A percentile compares a stretch with the other conserved stretches of the same genome.
Evolutionary conservation across 345 rosid genomes (phyloP).

Genomic region (Citrus inodora): DNA sequence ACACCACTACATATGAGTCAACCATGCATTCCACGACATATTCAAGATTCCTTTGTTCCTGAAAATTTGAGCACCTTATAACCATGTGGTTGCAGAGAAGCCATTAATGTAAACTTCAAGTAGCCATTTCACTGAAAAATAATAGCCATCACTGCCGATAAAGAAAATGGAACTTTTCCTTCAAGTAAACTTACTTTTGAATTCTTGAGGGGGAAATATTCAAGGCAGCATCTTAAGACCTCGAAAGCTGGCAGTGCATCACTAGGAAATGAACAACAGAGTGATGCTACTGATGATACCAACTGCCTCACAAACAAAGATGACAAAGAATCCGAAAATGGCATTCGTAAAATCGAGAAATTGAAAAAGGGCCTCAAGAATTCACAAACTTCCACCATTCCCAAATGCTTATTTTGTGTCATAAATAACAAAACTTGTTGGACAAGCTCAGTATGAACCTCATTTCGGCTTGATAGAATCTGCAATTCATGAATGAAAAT

Average conservation of each 20-base stretch:
- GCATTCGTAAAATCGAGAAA: constrained; percentile 49
- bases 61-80: constrained; percentile 26
- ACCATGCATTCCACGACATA: constrained; percentile 45
- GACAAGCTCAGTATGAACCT: constrained; percentile 62
- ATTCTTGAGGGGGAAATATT: constrained; percentile 42
- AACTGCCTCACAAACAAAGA: constrained; percentile 56
- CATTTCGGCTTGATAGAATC: constrained; percentile 65
- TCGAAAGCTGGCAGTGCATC: constrained; percentile 64
- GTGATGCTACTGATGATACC: constrained; percentile 62
- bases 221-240: constrained; percentile 54
- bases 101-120: background rate
- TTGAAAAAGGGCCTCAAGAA: constrained; percentile 71
- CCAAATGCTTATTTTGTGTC: constrained; percentile 38
- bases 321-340: constrained; percentile 38
- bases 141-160: background rate
- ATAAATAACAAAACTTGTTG: constrained; percentile 68
- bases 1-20: constrained; percentile 61
- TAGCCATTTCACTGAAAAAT: background rate
- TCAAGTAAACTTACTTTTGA: constrained; percentile 43
- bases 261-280: constrained; percentile 60
- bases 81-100: constrained; percentile 2
- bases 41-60: constrained; percentile 54
- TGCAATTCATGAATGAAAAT: constrained; percentile 26
- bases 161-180: background rate
- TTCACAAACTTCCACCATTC: constrained; percentile 64